Conservation (phyloP, 2,329 filamentous ascomycete species). For the Arthroderma sp. region DNA sequence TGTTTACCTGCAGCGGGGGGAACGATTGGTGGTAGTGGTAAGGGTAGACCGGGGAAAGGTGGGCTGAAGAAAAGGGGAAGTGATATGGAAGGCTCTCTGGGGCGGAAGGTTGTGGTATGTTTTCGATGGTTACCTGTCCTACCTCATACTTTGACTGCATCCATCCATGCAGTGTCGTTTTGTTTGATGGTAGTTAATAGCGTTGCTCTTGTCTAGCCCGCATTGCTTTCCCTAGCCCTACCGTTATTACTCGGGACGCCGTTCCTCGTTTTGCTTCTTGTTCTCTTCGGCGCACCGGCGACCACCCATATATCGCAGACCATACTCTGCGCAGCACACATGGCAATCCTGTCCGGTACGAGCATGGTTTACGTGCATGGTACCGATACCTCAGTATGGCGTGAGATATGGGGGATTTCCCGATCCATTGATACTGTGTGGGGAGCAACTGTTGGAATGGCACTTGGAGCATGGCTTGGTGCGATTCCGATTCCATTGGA, state of each 20-base stretch:
- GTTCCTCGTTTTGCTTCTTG: slow-evolving; percentile 46
- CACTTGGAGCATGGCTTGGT: slow-evolving; percentile 79
- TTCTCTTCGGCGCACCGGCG: slow-evolving; percentile 85
- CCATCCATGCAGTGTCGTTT: no score
- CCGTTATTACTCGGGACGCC: slow-evolving; percentile 41
- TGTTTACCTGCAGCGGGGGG: slow-evolving; percentile 37
- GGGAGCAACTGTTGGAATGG: slow-evolving; percentile 64
- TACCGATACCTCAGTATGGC: slow-evolving; percentile 58
- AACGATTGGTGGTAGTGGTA: slow-evolving; percentile 5
- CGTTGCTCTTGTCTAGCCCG: slow-evolving; percentile 39
- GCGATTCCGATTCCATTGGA: slow-evolving; percentile 92
- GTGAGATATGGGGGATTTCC: slow-evolving; percentile 52
- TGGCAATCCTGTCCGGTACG: slow-evolving; percentile 64
- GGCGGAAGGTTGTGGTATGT: slow-evolving; percentile 16
- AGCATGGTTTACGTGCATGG: slow-evolving; percentile 80
- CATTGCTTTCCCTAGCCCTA: slow-evolving; percentile 53
- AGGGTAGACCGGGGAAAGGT: slow-evolving; percentile 5
- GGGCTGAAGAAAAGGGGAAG: slow-evolving; percentile 3
- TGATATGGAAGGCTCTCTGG: slow-evolving; percentile 10
- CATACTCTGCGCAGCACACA: slow-evolving; percentile 63
- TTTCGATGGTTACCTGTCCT: background rate
- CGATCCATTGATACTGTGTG: slow-evolving; percentile 72
- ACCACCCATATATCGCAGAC: slow-evolving; percentile 71
- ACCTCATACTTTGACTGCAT: background rate
- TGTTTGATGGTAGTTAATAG: background rate